Percentiles rank a stretch among this genome's conserved stretches.
Conservation (phyloP, 805 yeast genomes). For the Tetrapisispora fleetii region DNA sequence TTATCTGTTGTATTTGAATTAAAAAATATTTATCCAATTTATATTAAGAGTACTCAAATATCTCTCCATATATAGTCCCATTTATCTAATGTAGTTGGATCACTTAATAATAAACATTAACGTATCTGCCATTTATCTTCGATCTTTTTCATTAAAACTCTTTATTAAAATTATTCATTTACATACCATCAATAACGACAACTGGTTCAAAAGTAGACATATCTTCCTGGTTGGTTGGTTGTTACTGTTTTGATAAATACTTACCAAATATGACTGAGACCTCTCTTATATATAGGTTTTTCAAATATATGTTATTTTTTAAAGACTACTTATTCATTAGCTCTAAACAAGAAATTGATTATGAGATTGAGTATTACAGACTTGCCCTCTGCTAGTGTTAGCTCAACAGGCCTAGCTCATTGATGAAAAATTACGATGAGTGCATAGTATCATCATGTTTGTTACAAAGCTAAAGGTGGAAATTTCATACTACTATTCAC, state of each 20-base stretch:
- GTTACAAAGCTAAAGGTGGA: neutral
- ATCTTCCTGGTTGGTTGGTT: slow-evolving; percentile 22
- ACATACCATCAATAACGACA: slow-evolving; percentile 93
- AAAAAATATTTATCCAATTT: too few species aligned
- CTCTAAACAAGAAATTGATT: neutral
- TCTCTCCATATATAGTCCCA: too few species aligned
- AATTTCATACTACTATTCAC: neutral
- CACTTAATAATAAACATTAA: too few species aligned
- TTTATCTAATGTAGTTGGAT: too few species aligned
- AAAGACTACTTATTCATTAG: neutral
- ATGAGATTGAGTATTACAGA: neutral
- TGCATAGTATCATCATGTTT: too few species aligned
- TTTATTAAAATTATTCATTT: neutral
- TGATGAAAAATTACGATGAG: neutral
- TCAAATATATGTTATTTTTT: neutral
- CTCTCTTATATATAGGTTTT: neutral
- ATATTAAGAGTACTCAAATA: too few species aligned
- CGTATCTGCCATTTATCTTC: neutral
- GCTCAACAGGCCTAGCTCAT: neutral
- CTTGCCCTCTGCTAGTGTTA: neutral
- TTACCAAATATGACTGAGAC: neutral
- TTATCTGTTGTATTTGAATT: too few species aligned
- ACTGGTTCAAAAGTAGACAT: slow-evolving; percentile 80
- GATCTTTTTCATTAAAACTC: neutral
- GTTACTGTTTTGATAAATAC: neutral